Percentiles rank a stretch among this genome's conserved stretches.
These are phyloP conservation scores for Magnolia changhungtana DNA, from an alignment of 164 flowering plant genomes.

Conservation along the genomic window DNA sequence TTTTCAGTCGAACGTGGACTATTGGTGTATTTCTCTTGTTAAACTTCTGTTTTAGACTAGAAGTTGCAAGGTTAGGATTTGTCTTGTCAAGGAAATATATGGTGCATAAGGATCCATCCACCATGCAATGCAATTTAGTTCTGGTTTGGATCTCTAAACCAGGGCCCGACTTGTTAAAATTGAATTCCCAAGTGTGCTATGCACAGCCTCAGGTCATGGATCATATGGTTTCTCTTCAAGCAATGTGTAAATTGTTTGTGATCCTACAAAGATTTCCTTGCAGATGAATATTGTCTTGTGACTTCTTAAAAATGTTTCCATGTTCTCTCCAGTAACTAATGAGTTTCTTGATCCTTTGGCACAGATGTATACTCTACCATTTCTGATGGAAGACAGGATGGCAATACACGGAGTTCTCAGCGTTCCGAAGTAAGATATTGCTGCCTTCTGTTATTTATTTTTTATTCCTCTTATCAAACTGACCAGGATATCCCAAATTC, in stretches of 20 bases:
- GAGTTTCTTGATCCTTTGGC: background rate
- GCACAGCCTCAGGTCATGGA: background rate
- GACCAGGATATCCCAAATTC: background rate
- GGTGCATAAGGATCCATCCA: too few species aligned
- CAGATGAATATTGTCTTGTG: background rate
- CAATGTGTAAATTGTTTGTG: background rate
- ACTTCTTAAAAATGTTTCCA: too few species aligned
- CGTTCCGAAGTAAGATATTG: conserved; percentile 35
- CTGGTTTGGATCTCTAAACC: too few species aligned
- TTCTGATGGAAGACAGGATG: conserved; percentile 32
- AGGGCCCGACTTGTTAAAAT: background rate
- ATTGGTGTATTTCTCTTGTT: too few species aligned
- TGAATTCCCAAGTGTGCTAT: background rate
- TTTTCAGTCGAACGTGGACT: too few species aligned
- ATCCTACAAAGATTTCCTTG: background rate
- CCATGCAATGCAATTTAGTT: too few species aligned
- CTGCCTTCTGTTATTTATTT: background rate
- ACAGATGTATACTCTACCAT: background rate
- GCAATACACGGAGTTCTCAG: conserved; percentile 13
- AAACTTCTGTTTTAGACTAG: too few species aligned
- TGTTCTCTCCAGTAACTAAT: background rate
- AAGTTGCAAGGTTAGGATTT: too few species aligned
- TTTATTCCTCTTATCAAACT: background rate
- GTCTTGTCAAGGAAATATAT: too few species aligned
- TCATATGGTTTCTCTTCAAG: background rate